phyloP scores from a whole-genome alignment of 148 eudicot genomes.

The Agrostemma githago region DNA sequence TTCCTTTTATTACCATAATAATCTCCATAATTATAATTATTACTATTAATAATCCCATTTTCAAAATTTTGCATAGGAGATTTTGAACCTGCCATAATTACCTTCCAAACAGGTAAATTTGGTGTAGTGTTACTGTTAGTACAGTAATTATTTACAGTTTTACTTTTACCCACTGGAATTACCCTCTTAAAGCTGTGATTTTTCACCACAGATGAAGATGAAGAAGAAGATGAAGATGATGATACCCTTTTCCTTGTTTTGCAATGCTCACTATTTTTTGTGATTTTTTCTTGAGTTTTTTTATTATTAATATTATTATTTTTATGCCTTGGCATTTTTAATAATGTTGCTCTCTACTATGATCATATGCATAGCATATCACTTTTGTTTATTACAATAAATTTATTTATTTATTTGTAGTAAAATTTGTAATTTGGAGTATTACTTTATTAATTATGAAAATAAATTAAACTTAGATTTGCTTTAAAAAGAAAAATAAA shows the following conservation, averaged over 20 bases:
- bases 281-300: slow-evolving; percentile 20
- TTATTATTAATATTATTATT: background rate
- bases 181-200: slow-evolving; percentile 56
- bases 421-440: background rate
- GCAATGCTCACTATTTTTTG: slow-evolving; percentile 34
- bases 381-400: background rate
- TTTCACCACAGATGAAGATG: slow-evolving; percentile 49
- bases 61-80: slow-evolving; percentile 40
- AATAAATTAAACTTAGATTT: slow-evolving; percentile 10
- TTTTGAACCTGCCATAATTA: slow-evolving; percentile 36
- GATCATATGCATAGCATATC: slow-evolving; percentile 13
- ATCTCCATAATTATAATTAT: background rate
- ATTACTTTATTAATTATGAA: background rate
- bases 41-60: slow-evolving; percentile 6
- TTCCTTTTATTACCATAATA: slow-evolving; percentile 32
- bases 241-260: slow-evolving; percentile 63
- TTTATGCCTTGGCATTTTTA: slow-evolving; percentile 37
- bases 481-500: background rate
- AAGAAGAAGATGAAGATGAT: slow-evolving; percentile 55
- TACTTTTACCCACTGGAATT: slow-evolving; percentile 50
- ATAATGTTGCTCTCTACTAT: slow-evolving; percentile 14
- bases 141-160: slow-evolving; percentile 44
- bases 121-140: slow-evolving; percentile 27
- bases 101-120: slow-evolving; percentile 58
- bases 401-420: background rate